Evolutionary conservation across 306 rosid species (phyloP).

Genomic region (Herpetospermum pedunculosum): DNA sequence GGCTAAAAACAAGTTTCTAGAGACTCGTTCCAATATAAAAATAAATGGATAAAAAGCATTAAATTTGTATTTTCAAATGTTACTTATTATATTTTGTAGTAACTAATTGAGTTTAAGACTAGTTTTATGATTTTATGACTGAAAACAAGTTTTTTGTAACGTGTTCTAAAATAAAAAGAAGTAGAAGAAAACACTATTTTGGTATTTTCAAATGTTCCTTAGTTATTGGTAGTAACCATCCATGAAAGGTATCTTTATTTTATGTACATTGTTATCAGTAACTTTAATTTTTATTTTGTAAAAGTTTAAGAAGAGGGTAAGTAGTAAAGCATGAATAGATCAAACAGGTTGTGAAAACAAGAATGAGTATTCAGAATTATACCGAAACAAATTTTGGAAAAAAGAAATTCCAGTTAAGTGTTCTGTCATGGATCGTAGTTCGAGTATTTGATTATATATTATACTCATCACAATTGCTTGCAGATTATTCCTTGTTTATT

Average conservation of each 20-base stretch:
- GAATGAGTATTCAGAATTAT: neutral
- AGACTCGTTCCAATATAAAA: neutral
- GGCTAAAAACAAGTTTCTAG: neutral
- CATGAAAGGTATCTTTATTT: neutral
- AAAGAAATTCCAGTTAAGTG: neutral
- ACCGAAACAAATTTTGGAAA: neutral
- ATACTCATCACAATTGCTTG: neutral
- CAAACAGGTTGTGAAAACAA: neutral
- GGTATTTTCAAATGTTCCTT: neutral
- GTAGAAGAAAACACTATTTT: neutral
- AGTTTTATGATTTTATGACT: neutral
- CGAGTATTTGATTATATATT: neutral
- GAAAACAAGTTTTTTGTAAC: neutral
- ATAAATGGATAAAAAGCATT: neutral
- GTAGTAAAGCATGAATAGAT: neutral
- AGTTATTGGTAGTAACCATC: neutral
- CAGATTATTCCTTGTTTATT: constrained; percentile 20
- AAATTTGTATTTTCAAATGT: neutral
- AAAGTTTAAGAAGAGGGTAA: neutral
- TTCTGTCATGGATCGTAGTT: neutral
- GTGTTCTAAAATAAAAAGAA: neutral
- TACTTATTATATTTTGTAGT: neutral
- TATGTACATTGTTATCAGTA: neutral
- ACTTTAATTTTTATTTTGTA: neutral
- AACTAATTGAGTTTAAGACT: neutral